Percentiles rank a stretch among this genome's conserved stretches.
Evolutionary conservation across 2,329 filamentous ascomycete genomes (phyloP).

Genomic region (Cercospora sojina): DNA sequence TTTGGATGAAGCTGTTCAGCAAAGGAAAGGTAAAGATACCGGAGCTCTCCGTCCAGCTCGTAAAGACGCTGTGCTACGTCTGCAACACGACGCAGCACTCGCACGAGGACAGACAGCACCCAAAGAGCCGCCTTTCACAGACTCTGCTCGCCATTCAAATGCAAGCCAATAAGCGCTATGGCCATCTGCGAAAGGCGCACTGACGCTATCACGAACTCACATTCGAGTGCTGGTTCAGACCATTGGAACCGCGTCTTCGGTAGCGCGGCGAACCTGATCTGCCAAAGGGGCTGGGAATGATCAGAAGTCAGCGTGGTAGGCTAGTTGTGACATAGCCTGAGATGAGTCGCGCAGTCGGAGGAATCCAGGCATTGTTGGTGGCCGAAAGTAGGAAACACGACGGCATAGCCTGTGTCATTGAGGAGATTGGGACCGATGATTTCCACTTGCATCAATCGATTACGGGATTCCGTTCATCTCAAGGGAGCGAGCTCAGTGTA

Average conservation of each 20-base stretch:
- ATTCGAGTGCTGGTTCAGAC: neutral
- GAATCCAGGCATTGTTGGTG: neutral
- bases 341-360: neutral
- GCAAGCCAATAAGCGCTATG: neutral
- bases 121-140: neutral
- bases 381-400: neutral
- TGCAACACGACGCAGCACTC: neutral
- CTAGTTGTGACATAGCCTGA: neutral
- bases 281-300: neutral
- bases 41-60: neutral
- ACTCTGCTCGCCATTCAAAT: neutral
- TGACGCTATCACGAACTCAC: neutral
- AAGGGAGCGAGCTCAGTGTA: neutral
- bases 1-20: constrained; percentile 10
- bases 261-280: neutral
- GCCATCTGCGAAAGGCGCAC: neutral
- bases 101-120: neutral
- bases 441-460: neutral
- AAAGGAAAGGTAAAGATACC: neutral
- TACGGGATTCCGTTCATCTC: neutral
- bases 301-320: neutral
- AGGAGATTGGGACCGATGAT: neutral
- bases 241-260: neutral
- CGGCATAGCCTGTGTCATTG: neutral
- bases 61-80: neutral